These are phyloP conservation scores for Cnidoscolus chayamansa DNA, from an alignment of 441 rosid species.

Conservation along the genomic window DNA sequence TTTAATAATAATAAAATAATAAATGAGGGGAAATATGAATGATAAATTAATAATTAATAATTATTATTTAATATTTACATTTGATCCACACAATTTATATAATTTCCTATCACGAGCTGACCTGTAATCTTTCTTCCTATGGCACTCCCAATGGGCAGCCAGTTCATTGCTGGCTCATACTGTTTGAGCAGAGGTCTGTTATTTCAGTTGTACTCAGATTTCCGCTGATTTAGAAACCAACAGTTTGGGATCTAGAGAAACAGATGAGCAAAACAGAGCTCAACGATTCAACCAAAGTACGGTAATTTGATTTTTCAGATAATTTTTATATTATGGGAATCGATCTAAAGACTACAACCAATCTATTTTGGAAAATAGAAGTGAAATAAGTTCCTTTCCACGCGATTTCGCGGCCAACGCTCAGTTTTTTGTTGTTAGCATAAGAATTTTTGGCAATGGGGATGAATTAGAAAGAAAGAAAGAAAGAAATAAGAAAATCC, in stretches of 20 bases:
- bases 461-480: too few species aligned
- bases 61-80: too few species aligned
- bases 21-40: too few species aligned
- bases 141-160: not conserved
- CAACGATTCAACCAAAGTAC: not conserved
- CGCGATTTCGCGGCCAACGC: not conserved
- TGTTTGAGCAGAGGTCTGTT: not conserved
- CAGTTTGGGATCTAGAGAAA: not conserved
- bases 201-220: not conserved
- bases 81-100: too few species aligned
- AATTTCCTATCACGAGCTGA: too few species aligned
- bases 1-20: too few species aligned
- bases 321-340: too few species aligned
- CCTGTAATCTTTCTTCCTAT: too few species aligned
- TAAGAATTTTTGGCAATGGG: not conserved
- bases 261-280: not conserved
- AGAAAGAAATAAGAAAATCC: not conserved
- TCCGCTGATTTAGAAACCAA: not conserved
- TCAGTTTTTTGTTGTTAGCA: not conserved
- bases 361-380: too few species aligned
- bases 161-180: not conserved
- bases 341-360: not conserved
- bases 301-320: not conserved
- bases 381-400: not conserved
- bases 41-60: too few species aligned